Base-by-base conservation (phyloP, 345 rosid species). In the Populus nigra region DNA sequence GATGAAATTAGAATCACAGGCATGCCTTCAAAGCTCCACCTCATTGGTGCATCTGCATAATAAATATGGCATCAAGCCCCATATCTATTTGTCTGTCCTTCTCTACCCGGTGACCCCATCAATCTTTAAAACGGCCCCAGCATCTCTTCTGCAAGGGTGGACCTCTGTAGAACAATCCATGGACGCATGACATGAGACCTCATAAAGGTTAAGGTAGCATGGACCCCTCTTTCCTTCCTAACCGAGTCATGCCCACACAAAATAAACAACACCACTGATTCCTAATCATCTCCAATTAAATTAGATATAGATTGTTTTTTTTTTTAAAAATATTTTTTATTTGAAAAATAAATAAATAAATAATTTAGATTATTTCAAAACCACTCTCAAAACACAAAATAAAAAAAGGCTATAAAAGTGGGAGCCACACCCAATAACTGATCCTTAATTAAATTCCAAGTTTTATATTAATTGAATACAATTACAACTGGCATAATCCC, bases 401-500 rank as follows among this genome's bases (percentile, higher is more conserved):
- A 33, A 33, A 33, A 33, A 33, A 33, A 33, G 35, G 35, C 35
- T 33, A 33, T 5, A 33, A 33, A 33, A 33, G 36, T 33, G 36
- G 36, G 36, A 4, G 36, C 36, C 36, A 33, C 36, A 33, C 5
- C 36, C 36, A 33, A 4, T 33, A 33, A 33, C 35, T 33, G 35
- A 3, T 33, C 5, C 35, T 33, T 33, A 33, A 33, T 33, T 33
- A 33, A 50, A 50, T 18, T 18, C 57, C 57, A 50, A 17, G 15
- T 16, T 6, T 7, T 16, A 1, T 22, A 39, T 17, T 9, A 50
- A 50, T 7, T 20, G 29, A 29, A 55, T 8, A 55, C 10, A 33
- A 53, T 20, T 5, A n/a, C 66, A 55, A n/a, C 75, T 35, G 75
- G 66, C 75, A 72, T 23, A 8, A 55, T 33, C 66, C 75, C 33